Percentiles rank a stretch among this genome's conserved stretches.
These are phyloP conservation scores for Eucalyptus erythrocorys DNA, from an alignment of 345 rosid species.

Conservation along the genomic window DNA sequence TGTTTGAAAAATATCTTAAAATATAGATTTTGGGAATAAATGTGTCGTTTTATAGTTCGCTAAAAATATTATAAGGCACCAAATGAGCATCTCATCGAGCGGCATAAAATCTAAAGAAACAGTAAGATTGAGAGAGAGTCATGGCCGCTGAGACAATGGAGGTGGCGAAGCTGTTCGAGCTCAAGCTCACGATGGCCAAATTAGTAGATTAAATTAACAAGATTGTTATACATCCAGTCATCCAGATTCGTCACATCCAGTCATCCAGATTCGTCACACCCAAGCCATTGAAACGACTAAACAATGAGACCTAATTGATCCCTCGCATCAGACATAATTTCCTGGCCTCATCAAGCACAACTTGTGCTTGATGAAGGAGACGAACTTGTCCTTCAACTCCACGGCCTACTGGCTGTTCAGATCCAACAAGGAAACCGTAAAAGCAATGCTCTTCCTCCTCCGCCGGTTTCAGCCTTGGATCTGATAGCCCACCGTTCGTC, in stretches of 20 bases:
- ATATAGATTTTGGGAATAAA: neutral
- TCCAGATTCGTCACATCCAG: neutral
- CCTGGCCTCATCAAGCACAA: neutral
- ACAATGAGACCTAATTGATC: neutral
- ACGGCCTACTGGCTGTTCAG: neutral
- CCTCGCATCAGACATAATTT: neutral
- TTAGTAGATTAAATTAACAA: neutral
- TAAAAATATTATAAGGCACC: neutral
- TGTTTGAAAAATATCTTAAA: neutral
- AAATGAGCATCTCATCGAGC: neutral
- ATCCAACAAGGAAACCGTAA: too few relatives aligned
- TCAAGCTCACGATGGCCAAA: neutral
- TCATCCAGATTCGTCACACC: neutral
- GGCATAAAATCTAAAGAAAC: too few relatives aligned
- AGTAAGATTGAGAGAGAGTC: neutral
- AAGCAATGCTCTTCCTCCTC: neutral
- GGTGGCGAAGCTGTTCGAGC: neutral
- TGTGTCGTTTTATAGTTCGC: neutral
- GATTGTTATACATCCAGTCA: neutral
- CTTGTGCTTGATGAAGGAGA: neutral
- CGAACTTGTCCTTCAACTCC: neutral
- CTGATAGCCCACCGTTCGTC: conserved; percentile 11
- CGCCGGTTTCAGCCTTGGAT: conserved; percentile 22
- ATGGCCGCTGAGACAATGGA: neutral
- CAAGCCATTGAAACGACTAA: neutral